Base-by-base conservation (phyloP, 768 basidiomycete species). In the Phaeotremella fagi region DNA sequence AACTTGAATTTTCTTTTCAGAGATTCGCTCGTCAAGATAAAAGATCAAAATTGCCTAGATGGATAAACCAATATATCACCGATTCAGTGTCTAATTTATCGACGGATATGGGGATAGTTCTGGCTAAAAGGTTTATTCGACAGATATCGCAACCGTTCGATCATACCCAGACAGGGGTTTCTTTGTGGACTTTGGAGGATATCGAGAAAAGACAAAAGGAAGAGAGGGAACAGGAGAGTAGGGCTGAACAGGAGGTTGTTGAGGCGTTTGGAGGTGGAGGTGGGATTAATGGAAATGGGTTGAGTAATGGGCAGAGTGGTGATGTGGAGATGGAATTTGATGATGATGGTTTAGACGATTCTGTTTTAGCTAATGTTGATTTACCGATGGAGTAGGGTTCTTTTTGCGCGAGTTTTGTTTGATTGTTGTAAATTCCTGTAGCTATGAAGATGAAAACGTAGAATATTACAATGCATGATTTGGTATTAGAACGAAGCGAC, bases 51-150 rank as follows among this genome's bases (percentile, higher is more conserved):
- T 78, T 99, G 60, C 95, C 95, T 4, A 85, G 88, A 37, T 99
- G 95, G 95, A 98, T 99, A 63, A 97, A 98, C 72, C 90, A 94
- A 69, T 97, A 95, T 72, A 98, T 99, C 67, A 95, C 90, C n/a
- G 95, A 98, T 73, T 87, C 90, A 0, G 88, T 91, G 18, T 87
- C 95, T 9, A 99, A 98, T 75, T 79, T 99, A 45, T 98, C 95
- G 12, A 98, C 92, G 7, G 95, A 99, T 74, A 95, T 95, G 89
- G 91, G 91, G 2, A 76, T 97, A 57, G 90, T 89, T 3, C 77
- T 95, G 49, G 90, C 91, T 50, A 95, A 98, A 75, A 78, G 90
- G 26, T 99, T 99, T 77, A 92, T 99, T 83, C 84, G 95, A 6
- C 86, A 87, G n/a, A 99, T 99, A 68, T 97, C 94, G 12, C 95